Conservation (phyloP, 2,329 filamentous ascomycete species). For the Fusarium anguioides region DNA sequence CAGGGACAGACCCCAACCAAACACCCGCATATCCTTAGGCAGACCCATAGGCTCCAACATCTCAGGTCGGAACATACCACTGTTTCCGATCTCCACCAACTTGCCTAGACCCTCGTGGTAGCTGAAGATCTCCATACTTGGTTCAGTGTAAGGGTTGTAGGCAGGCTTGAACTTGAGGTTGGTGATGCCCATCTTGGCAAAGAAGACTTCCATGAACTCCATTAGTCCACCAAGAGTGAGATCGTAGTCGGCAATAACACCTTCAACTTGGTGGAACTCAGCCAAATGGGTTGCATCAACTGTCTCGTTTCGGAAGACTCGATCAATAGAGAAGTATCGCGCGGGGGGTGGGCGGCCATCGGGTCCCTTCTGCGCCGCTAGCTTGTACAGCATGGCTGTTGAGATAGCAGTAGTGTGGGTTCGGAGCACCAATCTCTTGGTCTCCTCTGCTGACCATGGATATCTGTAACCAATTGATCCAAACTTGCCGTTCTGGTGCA, state of each 20-base stretch:
- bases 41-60: conserved; percentile 97
- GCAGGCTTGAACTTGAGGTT: conserved; percentile 94
- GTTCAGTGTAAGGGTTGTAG: conserved; percentile 95
- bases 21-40: conserved; percentile 90
- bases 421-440: conserved; percentile 85
- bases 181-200: conserved; percentile 91
- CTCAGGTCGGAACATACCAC: conserved; percentile 98
- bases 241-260: conserved; percentile 96
- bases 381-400: conserved; percentile 88
- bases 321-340: conserved; percentile 98
- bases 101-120: conserved; percentile 90
- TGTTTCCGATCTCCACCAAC: conserved; percentile 97
- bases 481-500: conserved; percentile 92
- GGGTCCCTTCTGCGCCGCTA: conserved; percentile 84
- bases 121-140: conserved; percentile 97
- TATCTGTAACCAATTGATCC: conserved; percentile 97
- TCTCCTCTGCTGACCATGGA: conserved; percentile 90
- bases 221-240: conserved; percentile 93
- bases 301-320: conserved; percentile 97
- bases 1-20: conserved; percentile 91
- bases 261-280: conserved; percentile 98
- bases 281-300: conserved; percentile 97
- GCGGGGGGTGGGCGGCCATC: conserved; percentile 73
- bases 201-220: conserved; percentile 95
- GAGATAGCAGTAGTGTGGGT: conserved; percentile 97